Percentiles rank a stretch among this genome's conserved stretches.
Evolutionary conservation across 768 basidiomycete genomes (phyloP).

Genomic region (Phaeolepiota aurea): DNA sequence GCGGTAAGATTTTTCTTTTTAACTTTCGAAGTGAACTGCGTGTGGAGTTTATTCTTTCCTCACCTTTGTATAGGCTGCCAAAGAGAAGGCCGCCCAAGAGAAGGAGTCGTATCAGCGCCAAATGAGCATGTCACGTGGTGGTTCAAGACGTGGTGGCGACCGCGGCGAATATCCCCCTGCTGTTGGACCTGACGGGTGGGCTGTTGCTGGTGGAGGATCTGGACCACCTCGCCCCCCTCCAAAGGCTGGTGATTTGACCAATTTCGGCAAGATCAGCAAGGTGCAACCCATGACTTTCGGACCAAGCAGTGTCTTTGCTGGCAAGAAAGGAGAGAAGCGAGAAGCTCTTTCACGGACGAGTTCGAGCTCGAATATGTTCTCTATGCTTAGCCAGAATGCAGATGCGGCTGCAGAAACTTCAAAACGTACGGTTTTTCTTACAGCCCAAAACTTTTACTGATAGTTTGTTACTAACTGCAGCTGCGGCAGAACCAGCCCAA

Average conservation of each 20-base stretch:
- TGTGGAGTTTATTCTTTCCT: conserved; percentile 2
- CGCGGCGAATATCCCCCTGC: conserved; percentile 45
- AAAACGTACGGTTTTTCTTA: conserved; percentile 34
- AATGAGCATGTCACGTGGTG: conserved; percentile 80
- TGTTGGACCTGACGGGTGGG: conserved; percentile 82
- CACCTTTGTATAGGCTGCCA: conserved; percentile 50
- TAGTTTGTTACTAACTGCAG: conserved; percentile 7
- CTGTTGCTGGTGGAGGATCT: conserved; percentile 50
- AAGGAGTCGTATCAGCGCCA: conserved; percentile 53
- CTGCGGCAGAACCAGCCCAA: conserved; percentile 41
- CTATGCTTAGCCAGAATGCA: conserved; percentile 68
- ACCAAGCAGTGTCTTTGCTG: conserved; percentile 76
- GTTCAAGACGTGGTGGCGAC: conserved; percentile 81
- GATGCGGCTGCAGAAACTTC: conserved; percentile 38
- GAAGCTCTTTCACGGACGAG: conserved; percentile 73
- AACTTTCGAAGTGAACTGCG: not conserved
- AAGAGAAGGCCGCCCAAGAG: conserved; percentile 65
- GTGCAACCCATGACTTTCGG: conserved; percentile 67
- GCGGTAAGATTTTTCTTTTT: conserved; percentile 50
- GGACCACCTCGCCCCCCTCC: conserved; percentile 47
- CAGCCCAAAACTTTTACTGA: not conserved
- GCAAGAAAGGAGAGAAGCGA: conserved; percentile 57
- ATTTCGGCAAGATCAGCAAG: conserved; percentile 82
- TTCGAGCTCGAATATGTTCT: conserved; percentile 83
- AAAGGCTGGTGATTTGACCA: conserved; percentile 79